Percentiles rank a stretch among this genome's conserved stretches.
phyloP scores from a whole-genome alignment of 306 rosid species.

The Betula pendula region DNA sequence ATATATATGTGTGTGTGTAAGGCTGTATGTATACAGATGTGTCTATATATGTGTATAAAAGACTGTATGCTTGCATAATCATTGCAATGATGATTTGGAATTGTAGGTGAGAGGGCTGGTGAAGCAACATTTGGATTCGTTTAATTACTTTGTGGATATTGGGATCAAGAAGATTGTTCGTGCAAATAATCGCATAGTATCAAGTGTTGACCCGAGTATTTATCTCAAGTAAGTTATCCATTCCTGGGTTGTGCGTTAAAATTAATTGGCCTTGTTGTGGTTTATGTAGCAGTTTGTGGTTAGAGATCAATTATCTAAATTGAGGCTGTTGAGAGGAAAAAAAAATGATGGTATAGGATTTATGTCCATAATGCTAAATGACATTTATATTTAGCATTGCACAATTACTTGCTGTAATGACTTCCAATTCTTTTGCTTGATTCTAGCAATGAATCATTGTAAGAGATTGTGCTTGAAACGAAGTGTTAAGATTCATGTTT shows the following conservation, averaged over 20 bases:
- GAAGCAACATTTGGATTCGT: constrained; percentile 91
- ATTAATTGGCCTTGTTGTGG: not conserved
- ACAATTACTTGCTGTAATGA: not conserved
- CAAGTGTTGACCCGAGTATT: constrained; percentile 41
- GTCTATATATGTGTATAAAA: not conserved
- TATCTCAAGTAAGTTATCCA: constrained; percentile 47
- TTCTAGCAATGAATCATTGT: not conserved
- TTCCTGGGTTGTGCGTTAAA: not conserved
- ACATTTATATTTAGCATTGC: not conserved
- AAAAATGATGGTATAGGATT: not conserved
- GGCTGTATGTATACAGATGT: not conserved
- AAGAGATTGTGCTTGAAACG: not conserved
- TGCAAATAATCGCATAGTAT: constrained; percentile 53
- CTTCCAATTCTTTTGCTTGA: not conserved
- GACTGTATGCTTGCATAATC: not conserved
- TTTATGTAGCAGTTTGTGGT: not conserved
- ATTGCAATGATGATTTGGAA: not conserved
- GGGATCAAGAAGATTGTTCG: constrained; percentile 77
- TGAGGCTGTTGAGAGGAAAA: constrained; percentile 1
- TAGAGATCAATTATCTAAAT: not conserved
- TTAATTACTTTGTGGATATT: constrained; percentile 68
- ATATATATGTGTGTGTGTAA: not conserved
- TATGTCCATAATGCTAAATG: not conserved
- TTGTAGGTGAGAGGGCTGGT: constrained; percentile 83
- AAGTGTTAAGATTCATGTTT: constrained; percentile 4